phyloP scores from a whole-genome alignment of 192 early-diverging fungal species.

The Umbelopsis sp. region DNA sequence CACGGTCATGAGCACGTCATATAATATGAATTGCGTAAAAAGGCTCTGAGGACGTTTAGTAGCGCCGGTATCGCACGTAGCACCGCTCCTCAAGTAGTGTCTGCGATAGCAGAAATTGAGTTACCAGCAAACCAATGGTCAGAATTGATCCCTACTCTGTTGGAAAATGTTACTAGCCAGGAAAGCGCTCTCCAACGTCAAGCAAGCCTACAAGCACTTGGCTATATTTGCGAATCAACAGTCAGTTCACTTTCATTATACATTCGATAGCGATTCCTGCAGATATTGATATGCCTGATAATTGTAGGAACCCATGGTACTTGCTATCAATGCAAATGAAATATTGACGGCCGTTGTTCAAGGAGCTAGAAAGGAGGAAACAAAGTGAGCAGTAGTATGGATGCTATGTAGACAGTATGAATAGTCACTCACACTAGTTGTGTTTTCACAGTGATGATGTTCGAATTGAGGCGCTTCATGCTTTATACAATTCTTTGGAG shows the following conservation, averaged over 20 bases:
- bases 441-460: conserved; percentile 66
- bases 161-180: conserved; percentile 71
- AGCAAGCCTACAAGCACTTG: conserved; percentile 86
- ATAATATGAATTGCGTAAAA: background rate
- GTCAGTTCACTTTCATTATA: conserved; percentile 46
- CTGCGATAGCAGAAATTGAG: conserved; percentile 93
- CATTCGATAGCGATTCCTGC: background rate
- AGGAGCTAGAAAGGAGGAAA: conserved; percentile 92
- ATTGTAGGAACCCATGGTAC: conserved; percentile 71
- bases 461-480: conserved; percentile 83
- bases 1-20: background rate
- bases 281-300: background rate
- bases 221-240: conserved; percentile 91
- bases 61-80: background rate
- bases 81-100: conserved; percentile 59
- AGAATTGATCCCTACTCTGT: conserved; percentile 80
- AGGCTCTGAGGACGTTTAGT: conserved; percentile 12
- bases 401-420: background rate
- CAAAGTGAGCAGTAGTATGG: conserved; percentile 50
- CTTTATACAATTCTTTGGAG: conserved; percentile 93
- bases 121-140: conserved; percentile 84
- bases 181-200: conserved; percentile 74
- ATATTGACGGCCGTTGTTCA: conserved; percentile 96
- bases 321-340: conserved; percentile 80
- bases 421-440: background rate